Evolutionary conservation across 345 rosid genomes (phyloP).

Genomic region (Rhodomyrtus tomentosa): DNA sequence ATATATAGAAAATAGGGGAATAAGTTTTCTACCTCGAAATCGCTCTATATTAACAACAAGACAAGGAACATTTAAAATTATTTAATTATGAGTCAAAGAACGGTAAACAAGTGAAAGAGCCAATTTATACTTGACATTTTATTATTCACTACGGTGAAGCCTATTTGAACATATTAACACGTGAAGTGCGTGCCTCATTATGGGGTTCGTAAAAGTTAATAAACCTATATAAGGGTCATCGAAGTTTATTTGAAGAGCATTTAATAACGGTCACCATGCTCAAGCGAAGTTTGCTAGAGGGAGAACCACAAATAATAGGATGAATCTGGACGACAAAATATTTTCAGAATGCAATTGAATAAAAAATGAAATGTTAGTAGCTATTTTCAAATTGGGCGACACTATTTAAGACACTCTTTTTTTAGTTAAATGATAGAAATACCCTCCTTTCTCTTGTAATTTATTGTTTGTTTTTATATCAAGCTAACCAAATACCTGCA

Average conservation of each 20-base stretch:
- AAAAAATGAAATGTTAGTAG: not conserved
- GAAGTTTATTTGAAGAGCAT: not conserved
- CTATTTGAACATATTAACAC: not conserved
- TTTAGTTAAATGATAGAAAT: no score
- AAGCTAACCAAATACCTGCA: no score
- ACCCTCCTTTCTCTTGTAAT: no score
- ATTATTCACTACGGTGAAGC: not conserved
- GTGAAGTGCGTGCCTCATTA: not conserved
- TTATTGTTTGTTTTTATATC: no score
- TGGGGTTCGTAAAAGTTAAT: not conserved
- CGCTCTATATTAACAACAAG: no score
- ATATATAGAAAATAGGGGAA: no score
- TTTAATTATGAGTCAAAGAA: not conserved
- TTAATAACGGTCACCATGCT: not conserved
- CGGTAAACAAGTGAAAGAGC: not conserved
- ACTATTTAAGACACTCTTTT: no score
- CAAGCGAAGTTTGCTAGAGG: not conserved
- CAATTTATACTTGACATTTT: not conserved
- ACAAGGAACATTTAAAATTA: not conserved
- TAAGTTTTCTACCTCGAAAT: no score
- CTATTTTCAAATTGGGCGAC: not conserved
- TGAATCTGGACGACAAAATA: not conserved
- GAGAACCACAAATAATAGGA: not conserved
- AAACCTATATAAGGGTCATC: not conserved
- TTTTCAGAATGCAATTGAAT: not conserved